Conservation (phyloP, 1,284 basidiomycete species). For the Filobasidium uniguttulatum region DNA sequence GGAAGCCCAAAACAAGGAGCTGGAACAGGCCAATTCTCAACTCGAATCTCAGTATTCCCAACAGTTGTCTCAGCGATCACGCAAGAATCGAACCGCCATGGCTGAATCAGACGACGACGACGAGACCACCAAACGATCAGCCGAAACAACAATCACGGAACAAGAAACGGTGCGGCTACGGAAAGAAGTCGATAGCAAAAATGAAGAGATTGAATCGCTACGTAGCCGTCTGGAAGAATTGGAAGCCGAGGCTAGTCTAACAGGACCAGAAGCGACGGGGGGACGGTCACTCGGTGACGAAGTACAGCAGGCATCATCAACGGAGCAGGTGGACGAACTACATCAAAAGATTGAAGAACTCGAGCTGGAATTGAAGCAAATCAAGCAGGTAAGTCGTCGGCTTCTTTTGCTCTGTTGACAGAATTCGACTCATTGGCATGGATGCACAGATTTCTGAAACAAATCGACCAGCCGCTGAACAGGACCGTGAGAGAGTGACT, state of each 20-base stretch:
- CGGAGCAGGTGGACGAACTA: background rate
- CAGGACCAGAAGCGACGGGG: background rate
- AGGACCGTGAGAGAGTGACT: too few relatives aligned
- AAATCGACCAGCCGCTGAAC: too few relatives aligned
- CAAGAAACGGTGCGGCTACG: background rate
- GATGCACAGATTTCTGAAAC: too few relatives aligned
- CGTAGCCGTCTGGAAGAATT: background rate
- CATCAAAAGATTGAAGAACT: background rate
- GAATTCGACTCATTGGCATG: too few relatives aligned
- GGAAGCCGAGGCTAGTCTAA: too few relatives aligned
- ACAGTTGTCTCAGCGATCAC: background rate
- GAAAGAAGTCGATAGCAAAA: background rate
- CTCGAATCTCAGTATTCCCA: background rate
- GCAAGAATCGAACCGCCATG: background rate
- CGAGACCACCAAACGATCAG: too few relatives aligned
- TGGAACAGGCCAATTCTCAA: background rate
- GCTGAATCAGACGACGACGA: too few relatives aligned
- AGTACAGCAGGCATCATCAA: background rate
- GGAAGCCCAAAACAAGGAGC: conserved; percentile 1
- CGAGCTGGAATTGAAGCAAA: background rate
- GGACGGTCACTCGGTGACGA: background rate
- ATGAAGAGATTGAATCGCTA: background rate
- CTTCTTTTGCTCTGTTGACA: too few relatives aligned
- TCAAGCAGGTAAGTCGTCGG: too few relatives aligned
- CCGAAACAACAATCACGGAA: too few relatives aligned